Evolutionary conservation across 441 rosid genomes (phyloP).

Genomic region (Lepidium campestre): DNA sequence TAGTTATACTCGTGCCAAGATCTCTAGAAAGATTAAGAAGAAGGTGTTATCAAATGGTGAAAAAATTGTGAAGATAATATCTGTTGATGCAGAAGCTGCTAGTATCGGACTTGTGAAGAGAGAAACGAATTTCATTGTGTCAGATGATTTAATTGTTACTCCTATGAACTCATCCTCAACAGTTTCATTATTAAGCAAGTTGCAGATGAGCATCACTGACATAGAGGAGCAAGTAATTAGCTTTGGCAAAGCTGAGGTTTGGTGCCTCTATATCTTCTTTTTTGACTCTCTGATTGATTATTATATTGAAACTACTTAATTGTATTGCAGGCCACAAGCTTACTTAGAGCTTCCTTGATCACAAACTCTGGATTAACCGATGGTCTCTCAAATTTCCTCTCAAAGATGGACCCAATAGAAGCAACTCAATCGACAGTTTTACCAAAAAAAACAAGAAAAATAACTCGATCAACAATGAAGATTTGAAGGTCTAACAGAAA

Average conservation of each 20-base stretch:
- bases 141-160: conserved; percentile 16
- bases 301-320: too few relatives aligned
- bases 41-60: not conserved
- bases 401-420: not conserved
- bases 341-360: conserved; percentile 14
- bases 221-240: conserved; percentile 18
- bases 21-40: not conserved
- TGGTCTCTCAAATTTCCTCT: conserved; percentile 9
- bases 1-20: not conserved
- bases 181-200: not conserved
- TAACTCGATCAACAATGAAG: not conserved
- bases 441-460: too few relatives aligned
- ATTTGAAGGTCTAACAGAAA: not conserved
- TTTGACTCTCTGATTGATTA: not conserved
- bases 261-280: not conserved
- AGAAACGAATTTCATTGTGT: conserved; percentile 9
- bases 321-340: conserved; percentile 5
- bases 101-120: conserved; percentile 8
- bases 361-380: conserved; percentile 18
- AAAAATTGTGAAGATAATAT: not conserved
- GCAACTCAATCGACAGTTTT: not conserved
- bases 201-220: conserved; percentile 7
- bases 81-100: not conserved
- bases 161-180: conserved; percentile 23
- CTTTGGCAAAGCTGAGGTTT: conserved; percentile 17